Conservation (phyloP, 345 rosid species). For the Firmiana major region DNA sequence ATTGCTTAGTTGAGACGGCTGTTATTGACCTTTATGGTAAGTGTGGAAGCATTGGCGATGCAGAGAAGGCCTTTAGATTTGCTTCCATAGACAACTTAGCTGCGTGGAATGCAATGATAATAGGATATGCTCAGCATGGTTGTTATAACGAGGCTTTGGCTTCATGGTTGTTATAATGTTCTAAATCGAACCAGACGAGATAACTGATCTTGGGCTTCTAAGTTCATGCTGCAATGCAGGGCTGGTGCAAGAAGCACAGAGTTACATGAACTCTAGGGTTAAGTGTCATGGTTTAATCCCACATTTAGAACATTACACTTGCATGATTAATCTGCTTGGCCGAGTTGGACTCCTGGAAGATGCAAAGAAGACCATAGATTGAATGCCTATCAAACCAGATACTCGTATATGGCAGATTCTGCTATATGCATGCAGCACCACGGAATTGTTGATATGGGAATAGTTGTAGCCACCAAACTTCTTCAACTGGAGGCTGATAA, state of each 20-base stretch:
- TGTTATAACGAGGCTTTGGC: slow-evolving; percentile 24
- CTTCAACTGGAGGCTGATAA: slow-evolving; percentile 38
- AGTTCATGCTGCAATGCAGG: slow-evolving; percentile 46
- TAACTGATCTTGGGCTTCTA: slow-evolving; percentile 40
- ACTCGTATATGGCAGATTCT: slow-evolving; percentile 41
- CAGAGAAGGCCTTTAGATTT: slow-evolving; percentile 32
- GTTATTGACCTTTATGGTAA: slow-evolving; percentile 39
- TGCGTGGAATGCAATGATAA: slow-evolving; percentile 45
- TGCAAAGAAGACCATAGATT: slow-evolving; percentile 33
- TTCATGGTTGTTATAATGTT: slow-evolving; percentile 32
- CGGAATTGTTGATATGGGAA: slow-evolving; percentile 33
- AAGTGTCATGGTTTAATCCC: slow-evolving; percentile 35
- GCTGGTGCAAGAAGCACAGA: slow-evolving; percentile 29
- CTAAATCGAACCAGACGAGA: slow-evolving; percentile 39
- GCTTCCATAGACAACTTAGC: slow-evolving; percentile 25
- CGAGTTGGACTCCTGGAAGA: slow-evolving; percentile 37
- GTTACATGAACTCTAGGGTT: slow-evolving; percentile 24
- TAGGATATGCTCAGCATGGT: slow-evolving; percentile 47
- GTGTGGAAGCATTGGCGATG: slow-evolving; percentile 34
- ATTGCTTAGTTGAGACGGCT: slow-evolving; percentile 34
- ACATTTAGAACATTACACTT: slow-evolving; percentile 36
- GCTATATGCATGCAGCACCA: slow-evolving; percentile 33
- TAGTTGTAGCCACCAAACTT: slow-evolving; percentile 38
- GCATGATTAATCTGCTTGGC: slow-evolving; percentile 40
- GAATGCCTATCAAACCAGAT: slow-evolving; percentile 37